Percentiles rank a stretch among this genome's conserved stretches.
Conservation (phyloP, 2,329 filamentous ascomycete genomes). For the Alternaria arborescens region DNA sequence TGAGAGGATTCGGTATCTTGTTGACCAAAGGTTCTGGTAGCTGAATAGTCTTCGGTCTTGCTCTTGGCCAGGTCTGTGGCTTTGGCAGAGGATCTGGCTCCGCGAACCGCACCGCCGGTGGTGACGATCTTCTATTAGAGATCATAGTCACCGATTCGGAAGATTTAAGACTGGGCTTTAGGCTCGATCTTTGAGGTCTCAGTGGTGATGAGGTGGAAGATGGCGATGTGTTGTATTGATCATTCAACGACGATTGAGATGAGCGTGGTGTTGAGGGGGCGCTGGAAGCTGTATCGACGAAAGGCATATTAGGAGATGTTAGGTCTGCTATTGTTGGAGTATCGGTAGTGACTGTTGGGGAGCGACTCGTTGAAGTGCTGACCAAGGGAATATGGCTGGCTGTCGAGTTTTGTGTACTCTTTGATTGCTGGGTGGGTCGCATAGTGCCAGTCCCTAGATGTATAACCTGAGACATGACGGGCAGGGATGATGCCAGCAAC, state of each 20-base stretch:
- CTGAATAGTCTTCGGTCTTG: constrained; percentile 9
- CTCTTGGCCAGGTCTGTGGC: constrained; percentile 8
- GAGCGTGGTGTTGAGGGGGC: constrained; percentile 30
- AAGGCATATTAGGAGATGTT: constrained; percentile 14
- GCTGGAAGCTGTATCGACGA: constrained; percentile 23
- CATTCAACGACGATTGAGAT: constrained; percentile 24
- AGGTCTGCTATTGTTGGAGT: not conserved
- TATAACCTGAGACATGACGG: constrained; percentile 30
- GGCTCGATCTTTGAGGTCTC: constrained; percentile 23
- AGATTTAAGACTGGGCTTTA: constrained; percentile 36
- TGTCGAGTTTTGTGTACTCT: constrained; percentile 26
- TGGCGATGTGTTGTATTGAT: constrained; percentile 31
- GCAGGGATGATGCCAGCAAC: constrained; percentile 31
- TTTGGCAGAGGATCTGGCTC: constrained; percentile 28
- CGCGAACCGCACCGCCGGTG: constrained; percentile 36
- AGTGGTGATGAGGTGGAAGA: constrained; percentile 14
- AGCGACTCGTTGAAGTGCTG: constrained; percentile 16
- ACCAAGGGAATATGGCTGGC: constrained; percentile 5
- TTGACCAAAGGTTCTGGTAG: constrained; percentile 12
- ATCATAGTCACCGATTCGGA: constrained; percentile 23
- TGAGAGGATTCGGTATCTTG: constrained; percentile 15
- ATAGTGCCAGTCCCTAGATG: constrained; percentile 24
- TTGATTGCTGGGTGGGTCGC: constrained; percentile 27
- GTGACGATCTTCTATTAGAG: constrained; percentile 25
- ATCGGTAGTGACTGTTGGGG: constrained; percentile 1